Evolutionary conservation across 2,329 filamentous ascomycete species (phyloP).

Genomic region (Colletotrichum sp.): DNA sequence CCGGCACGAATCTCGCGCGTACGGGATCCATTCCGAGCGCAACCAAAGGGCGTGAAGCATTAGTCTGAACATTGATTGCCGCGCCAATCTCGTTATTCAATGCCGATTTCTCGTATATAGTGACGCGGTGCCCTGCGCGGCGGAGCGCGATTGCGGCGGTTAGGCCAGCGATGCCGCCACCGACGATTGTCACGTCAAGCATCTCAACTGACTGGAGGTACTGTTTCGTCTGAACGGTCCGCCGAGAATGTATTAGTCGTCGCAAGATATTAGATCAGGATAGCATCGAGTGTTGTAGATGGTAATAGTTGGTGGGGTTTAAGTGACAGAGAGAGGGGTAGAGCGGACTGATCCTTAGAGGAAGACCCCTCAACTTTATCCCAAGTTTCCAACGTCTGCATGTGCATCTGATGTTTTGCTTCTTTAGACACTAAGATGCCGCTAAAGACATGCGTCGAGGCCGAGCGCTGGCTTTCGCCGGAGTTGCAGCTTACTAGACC

Average conservation of each 20-base stretch:
- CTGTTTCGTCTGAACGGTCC: not conserved
- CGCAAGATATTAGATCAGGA: not conserved
- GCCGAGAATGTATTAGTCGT: not conserved
- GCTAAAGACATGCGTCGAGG: not conserved
- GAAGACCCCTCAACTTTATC: not conserved
- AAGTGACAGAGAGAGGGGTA: not conserved
- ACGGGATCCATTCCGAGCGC: constrained; percentile 39
- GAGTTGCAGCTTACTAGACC: not conserved
- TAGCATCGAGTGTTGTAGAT: not conserved
- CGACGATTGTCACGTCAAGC: constrained; percentile 31
- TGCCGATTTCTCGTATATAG: constrained; percentile 40
- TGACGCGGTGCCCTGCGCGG: constrained; percentile 35
- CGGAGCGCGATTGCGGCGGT: constrained; percentile 36
- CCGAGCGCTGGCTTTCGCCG: not conserved
- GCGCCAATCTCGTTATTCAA: constrained; percentile 42
- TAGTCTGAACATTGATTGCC: constrained; percentile 43
- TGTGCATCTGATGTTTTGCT: not conserved
- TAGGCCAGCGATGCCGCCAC: constrained; percentile 43
- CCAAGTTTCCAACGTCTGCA: not conserved
- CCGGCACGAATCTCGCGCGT: constrained; percentile 29
- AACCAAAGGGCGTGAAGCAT: constrained; percentile 37
- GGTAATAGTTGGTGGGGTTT: not conserved
- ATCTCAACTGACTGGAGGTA: not conserved
- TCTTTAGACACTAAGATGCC: not conserved
- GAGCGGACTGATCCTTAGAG: not conserved